A percentile compares a stretch with the other conserved stretches of the same genome.
Evolutionary conservation across 768 basidiomycete genomes (phyloP).

Genomic region (Suillus americanus): DNA sequence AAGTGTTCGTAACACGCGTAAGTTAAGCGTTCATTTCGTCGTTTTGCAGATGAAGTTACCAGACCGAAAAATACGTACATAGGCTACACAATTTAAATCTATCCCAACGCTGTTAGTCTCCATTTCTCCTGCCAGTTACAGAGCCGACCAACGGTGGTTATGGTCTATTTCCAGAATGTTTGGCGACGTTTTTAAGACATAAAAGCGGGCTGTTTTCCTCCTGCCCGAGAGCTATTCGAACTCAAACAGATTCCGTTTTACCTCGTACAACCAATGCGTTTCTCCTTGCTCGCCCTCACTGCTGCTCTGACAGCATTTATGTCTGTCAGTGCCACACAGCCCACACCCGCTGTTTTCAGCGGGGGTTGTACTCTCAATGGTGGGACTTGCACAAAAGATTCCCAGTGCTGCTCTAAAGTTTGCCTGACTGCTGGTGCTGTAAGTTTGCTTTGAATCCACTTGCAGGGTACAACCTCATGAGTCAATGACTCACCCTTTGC

Average conservation of each 20-base stretch:
- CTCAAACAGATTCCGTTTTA: neutral
- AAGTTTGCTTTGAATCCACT: too few species aligned
- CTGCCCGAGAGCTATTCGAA: neutral
- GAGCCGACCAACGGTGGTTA: neutral
- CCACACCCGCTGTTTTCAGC: neutral
- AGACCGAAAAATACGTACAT: too few species aligned
- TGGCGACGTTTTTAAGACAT: neutral
- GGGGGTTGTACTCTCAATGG: neutral
- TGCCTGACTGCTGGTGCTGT: neutral
- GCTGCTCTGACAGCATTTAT: neutral
- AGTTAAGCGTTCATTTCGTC: too few species aligned
- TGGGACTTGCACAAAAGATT: neutral
- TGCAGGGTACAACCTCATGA: neutral
- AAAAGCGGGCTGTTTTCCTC: neutral
- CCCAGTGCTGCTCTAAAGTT: too few species aligned
- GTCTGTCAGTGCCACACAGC: neutral
- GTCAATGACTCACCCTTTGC: neutral
- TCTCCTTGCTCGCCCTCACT: neutral
- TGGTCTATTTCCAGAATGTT: neutral
- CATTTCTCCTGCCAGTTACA: neutral
- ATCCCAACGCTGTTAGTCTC: neutral
- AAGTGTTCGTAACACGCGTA: too few species aligned
- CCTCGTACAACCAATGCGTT: neutral
- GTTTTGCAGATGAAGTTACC: too few species aligned
- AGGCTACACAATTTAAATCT: neutral